phyloP scores from a whole-genome alignment of 2,329 filamentous ascomycete species.

The Sclerotinia borealis region DNA sequence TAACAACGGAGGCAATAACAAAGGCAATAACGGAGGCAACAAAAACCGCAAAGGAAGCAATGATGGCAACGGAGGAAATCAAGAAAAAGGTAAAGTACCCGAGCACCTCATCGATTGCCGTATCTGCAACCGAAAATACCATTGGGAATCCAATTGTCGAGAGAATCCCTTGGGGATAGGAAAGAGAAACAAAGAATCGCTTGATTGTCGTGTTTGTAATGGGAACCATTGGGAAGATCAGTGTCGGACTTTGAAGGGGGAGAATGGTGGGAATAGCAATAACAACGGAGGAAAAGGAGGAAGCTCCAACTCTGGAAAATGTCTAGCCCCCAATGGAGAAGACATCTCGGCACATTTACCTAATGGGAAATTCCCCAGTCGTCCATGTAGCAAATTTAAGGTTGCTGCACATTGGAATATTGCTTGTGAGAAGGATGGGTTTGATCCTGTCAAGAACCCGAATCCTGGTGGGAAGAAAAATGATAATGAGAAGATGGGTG shows the following conservation, averaged over 20 bases:
- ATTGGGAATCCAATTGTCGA: conserved; percentile 8
- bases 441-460: neutral
- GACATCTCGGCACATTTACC: neutral
- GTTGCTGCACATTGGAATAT: neutral
- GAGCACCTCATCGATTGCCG: neutral
- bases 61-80: neutral
- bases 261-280: neutral
- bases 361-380: neutral
- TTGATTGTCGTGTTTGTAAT: neutral
- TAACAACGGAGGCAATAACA: neutral
- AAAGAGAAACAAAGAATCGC: neutral
- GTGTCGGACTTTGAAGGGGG: neutral
- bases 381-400: neutral
- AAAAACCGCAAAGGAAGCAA: neutral
- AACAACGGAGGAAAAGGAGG: no score
- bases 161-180: neutral
- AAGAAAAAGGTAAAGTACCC: neutral
- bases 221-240: conserved; percentile 9
- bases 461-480: neutral
- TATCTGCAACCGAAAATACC: neutral
- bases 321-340: neutral
- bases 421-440: neutral
- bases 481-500: no score
- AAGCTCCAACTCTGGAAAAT: neutral
- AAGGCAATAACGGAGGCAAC: neutral